Percentiles rank a stretch among this genome's conserved stretches.
These are phyloP conservation scores for Jacaranda copaia DNA, from an alignment of 257 asterid genomes.

Conservation along the genomic window DNA sequence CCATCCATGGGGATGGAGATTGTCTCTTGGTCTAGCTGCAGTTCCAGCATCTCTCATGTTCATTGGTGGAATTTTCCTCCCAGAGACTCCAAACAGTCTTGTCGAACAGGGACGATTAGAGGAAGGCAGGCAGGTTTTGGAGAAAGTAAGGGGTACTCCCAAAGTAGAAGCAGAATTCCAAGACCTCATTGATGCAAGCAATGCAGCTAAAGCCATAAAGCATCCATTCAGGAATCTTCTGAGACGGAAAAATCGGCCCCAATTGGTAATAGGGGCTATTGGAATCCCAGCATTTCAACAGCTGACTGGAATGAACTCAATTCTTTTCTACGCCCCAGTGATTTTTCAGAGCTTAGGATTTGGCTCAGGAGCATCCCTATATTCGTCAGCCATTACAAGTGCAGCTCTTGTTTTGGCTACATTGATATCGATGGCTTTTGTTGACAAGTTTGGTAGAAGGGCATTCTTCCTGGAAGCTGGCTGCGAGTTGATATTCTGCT, in stretches of 20 bases:
- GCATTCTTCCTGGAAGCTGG: slow-evolving; percentile 78
- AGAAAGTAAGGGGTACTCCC: slow-evolving; percentile 68
- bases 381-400: slow-evolving; percentile 59
- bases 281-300: slow-evolving; percentile 83
- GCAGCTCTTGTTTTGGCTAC: slow-evolving; percentile 65
- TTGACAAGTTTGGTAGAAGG: slow-evolving; percentile 79
- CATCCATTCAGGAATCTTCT: slow-evolving; percentile 70
- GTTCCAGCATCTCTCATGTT: slow-evolving; percentile 72
- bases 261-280: slow-evolving; percentile 60
- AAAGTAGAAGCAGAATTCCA: slow-evolving; percentile 74
- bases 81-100: slow-evolving; percentile 83
- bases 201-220: slow-evolving; percentile 61
- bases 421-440: slow-evolving; percentile 63
- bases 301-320: slow-evolving; percentile 73
- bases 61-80: slow-evolving; percentile 70
- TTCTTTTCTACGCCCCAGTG: slow-evolving; percentile 79
- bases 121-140: slow-evolving; percentile 54
- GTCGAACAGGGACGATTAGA: slow-evolving; percentile 72
- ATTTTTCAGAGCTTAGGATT: slow-evolving; percentile 76
- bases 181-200: slow-evolving; percentile 71
- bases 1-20: slow-evolving; percentile 87
- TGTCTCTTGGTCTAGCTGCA: slow-evolving; percentile 76
- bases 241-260: slow-evolving; percentile 63
- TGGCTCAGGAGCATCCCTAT: slow-evolving; percentile 57
- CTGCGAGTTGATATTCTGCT: slow-evolving; percentile 59